Base-by-base conservation (phyloP, 2,329 filamentous ascomycete species). In the Botrytis galanthina region DNA sequence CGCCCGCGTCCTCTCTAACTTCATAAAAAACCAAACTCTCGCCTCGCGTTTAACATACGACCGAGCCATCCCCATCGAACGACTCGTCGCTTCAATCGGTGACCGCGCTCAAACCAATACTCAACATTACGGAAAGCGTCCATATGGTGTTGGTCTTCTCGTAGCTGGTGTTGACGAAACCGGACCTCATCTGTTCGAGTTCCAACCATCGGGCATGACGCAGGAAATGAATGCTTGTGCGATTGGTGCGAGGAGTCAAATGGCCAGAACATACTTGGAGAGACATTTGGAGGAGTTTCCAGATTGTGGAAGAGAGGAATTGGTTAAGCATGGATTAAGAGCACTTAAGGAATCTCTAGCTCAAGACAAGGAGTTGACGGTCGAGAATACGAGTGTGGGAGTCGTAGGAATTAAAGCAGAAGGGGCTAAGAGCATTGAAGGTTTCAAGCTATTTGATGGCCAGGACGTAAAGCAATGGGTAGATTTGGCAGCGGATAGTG, bases 11-110 rank as follows among this genome's bases (percentile, higher is more conserved):
- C 94, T 99, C 80, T 98, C 95, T 87, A 99, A 99, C 90, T 99
- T 98, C 87, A 98, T 99, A 95, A 98, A 98, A 87, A 94, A 97
- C 86, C 96, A 98, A 86, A 97, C 94, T 76, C 93, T 99, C 81
- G 93, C 93, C 81, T 95, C 96, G 80, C 94, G 95, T 83, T 91
- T 99, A 80, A 97, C 94, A 73, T 98, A 97, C 86, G 95, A 93
- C 84, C 95, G 96, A 78, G 91, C 95, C 78, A 96, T 99, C 82
- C 93, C 94, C 46, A 87, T 98, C 82, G 92, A 94, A 81, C 92
- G 93, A 76, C 93, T 98, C 80, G 95, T 97, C 78, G 89, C 91
- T 77, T 92, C 95, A 84, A 98, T 99, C 81, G 95, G 93, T 79
- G 94, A 97, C 83, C 96, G 97, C 84, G 96, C 96, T 67, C 96